Conservation (phyloP, 805 yeast genomes). For the Saturnispora besseyi region DNA sequence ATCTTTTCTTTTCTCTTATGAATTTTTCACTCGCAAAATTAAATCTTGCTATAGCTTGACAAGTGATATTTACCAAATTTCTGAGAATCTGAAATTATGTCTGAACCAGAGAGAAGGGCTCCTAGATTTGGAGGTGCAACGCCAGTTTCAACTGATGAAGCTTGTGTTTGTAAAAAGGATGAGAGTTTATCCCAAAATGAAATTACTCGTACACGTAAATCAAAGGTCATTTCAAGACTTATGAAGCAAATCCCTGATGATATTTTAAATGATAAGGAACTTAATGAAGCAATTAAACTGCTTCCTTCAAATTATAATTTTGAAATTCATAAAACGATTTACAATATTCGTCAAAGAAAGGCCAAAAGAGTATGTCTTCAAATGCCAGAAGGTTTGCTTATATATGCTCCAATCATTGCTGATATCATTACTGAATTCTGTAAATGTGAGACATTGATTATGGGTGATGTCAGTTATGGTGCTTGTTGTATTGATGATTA, state of each 20-base stretch:
- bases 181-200: not conserved
- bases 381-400: conserved; percentile 93
- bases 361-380: conserved; percentile 88
- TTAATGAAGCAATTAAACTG: conserved; percentile 74
- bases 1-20: not conserved
- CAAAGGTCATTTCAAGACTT: conserved; percentile 44
- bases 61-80: not conserved
- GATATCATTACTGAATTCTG: conserved; percentile 93
- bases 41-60: not conserved
- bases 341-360: conserved; percentile 71
- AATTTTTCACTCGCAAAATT: not conserved
- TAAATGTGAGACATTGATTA: conserved; percentile 74
- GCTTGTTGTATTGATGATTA: conserved; percentile 98
- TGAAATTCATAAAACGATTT: conserved; percentile 90
- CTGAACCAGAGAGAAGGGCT: conserved; percentile 13
- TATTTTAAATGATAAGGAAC: conserved; percentile 66
- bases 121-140: conserved; percentile 25
- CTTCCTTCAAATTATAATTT: conserved; percentile 90
- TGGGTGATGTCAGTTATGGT: conserved; percentile 99
- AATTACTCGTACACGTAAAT: conserved; percentile 16
- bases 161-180: conserved; percentile 2
- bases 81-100: conserved; percentile 3
- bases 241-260: conserved; percentile 85
- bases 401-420: conserved; percentile 80
- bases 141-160: not conserved